Percentiles rank a stretch among this genome's conserved stretches.
Evolutionary conservation across 1,284 basidiomycete genomes (phyloP).

Genomic region (Veloporphyrellus conicus): DNA sequence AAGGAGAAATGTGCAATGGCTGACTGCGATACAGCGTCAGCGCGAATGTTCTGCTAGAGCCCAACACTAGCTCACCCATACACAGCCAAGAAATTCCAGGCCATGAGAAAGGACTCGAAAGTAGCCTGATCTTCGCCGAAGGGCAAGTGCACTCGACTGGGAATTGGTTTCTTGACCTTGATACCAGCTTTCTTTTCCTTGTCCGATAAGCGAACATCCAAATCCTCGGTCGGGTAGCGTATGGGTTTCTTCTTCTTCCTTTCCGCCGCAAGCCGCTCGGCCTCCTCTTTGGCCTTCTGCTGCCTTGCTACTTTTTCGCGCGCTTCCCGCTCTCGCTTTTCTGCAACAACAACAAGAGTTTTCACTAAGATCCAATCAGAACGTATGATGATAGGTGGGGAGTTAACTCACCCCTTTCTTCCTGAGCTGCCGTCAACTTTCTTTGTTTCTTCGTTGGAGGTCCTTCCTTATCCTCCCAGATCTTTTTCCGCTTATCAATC

Average conservation of each 20-base stretch:
- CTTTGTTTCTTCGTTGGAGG: slow-evolving; percentile 77
- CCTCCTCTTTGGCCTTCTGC: slow-evolving; percentile 64
- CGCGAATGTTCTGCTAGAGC: not conserved
- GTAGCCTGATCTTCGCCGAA: slow-evolving; percentile 67
- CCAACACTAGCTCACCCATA: slow-evolving; percentile 65
- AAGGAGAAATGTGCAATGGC: slow-evolving; percentile 83
- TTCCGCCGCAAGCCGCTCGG: slow-evolving; percentile 63
- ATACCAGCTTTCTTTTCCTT: slow-evolving; percentile 76
- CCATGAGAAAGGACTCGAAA: slow-evolving; percentile 83
- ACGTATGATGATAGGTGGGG: slow-evolving; percentile 6
- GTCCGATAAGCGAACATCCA: slow-evolving; percentile 72
- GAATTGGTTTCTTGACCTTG: slow-evolving; percentile 64
- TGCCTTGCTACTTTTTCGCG: slow-evolving; percentile 64
- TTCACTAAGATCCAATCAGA: slow-evolving; percentile 30
- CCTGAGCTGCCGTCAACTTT: slow-evolving; percentile 64
- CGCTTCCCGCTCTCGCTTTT: slow-evolving; percentile 64
- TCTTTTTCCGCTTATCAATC: slow-evolving; percentile 84
- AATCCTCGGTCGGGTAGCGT: slow-evolving; percentile 81
- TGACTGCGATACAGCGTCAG: slow-evolving; percentile 47
- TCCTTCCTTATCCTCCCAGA: slow-evolving; percentile 80
- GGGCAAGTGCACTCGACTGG: slow-evolving; percentile 62
- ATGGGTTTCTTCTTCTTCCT: slow-evolving; percentile 87
- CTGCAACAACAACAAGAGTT: slow-evolving; percentile 40
- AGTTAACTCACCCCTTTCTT: slow-evolving; percentile 58
- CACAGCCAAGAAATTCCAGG: slow-evolving; percentile 90